Conservation (phyloP, 2,329 filamentous ascomycete genomes). For the Rhynchosporium agropyri region DNA sequence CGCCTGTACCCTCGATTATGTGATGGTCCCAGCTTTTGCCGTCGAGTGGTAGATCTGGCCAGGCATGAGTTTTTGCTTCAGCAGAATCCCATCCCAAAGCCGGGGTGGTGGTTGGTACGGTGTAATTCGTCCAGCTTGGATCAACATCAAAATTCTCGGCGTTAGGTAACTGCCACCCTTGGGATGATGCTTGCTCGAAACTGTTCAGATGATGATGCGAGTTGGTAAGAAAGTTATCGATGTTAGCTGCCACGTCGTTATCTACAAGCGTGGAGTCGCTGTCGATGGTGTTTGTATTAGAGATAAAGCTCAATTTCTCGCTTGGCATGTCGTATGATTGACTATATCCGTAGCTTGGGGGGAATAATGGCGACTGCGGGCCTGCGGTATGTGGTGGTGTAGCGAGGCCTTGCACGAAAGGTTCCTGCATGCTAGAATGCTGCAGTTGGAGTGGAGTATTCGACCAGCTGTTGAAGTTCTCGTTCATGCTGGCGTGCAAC, state of each 20-base stretch:
- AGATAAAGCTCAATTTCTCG: slow-evolving; percentile 45
- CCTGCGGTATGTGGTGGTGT: slow-evolving; percentile 60
- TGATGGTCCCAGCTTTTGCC: slow-evolving; percentile 7
- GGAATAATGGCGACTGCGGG: slow-evolving; percentile 44
- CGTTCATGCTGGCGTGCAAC: slow-evolving; percentile 57
- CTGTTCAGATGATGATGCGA: slow-evolving; percentile 22
- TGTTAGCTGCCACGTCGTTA: slow-evolving; percentile 23
- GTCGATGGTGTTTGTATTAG: slow-evolving; percentile 40
- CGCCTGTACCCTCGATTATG: slow-evolving; percentile 15
- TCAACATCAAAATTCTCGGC: slow-evolving; percentile 28
- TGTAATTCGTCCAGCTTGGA: slow-evolving; percentile 29
- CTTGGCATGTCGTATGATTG: slow-evolving; percentile 29
- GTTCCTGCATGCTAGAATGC: slow-evolving; percentile 49
- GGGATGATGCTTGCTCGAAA: slow-evolving; percentile 21
- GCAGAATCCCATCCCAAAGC: slow-evolving; percentile 22
- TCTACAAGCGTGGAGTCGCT: slow-evolving; percentile 41
- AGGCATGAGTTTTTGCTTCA: slow-evolving; percentile 21
- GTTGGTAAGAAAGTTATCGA: slow-evolving; percentile 31
- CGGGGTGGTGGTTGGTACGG: slow-evolving; percentile 24
- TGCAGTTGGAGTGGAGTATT: slow-evolving; percentile 36
- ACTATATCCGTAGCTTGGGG: slow-evolving; percentile 26
- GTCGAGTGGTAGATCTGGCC: slow-evolving; percentile 21
- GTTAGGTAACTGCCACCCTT: slow-evolving; percentile 23
- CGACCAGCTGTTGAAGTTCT: slow-evolving; percentile 58
- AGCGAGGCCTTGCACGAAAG: slow-evolving; percentile 55